A percentile compares a stretch with the other conserved stretches of the same genome.
Evolutionary conservation across 2,329 filamentous ascomycete genomes (phyloP).

Genomic region (Aspergillus sp.): DNA sequence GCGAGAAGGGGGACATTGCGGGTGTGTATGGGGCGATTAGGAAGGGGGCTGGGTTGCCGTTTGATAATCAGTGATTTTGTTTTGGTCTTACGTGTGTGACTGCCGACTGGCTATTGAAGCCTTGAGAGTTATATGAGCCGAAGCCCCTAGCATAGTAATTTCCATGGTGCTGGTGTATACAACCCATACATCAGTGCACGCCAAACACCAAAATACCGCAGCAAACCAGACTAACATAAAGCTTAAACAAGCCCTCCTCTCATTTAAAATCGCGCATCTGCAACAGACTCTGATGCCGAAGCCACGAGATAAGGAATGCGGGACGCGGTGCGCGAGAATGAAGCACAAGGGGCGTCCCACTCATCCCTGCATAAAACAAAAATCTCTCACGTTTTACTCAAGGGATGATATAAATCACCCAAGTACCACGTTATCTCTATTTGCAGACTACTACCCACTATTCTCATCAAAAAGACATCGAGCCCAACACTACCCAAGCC

Average conservation of each 20-base stretch:
- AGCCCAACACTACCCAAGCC: neutral
- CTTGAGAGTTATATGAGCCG: neutral
- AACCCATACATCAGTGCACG: too few species aligned
- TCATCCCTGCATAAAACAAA: too few species aligned
- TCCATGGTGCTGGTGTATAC: too few species aligned
- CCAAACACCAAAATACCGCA: neutral
- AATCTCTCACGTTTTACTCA: neutral
- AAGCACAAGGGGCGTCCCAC: neutral
- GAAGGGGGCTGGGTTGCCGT: constrained; percentile 71
- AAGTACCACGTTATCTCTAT: neutral
- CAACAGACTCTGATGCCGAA: neutral
- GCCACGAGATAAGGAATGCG: neutral
- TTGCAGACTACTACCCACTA: neutral
- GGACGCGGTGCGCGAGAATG: neutral
- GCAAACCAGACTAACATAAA: neutral
- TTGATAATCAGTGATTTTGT: constrained; percentile 55
- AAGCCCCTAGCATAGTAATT: neutral
- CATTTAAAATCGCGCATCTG: neutral
- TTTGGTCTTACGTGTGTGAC: too few species aligned
- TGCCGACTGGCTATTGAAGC: too few species aligned
- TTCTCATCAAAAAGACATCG: neutral
- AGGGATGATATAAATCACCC: neutral
- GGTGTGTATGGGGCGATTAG: constrained; percentile 80
- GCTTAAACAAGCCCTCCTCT: too few species aligned
- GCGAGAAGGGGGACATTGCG: constrained; percentile 73